Evolutionary conservation across 2,329 filamentous ascomycete genomes (phyloP).

Genomic region (Penicillium janthinellum): DNA sequence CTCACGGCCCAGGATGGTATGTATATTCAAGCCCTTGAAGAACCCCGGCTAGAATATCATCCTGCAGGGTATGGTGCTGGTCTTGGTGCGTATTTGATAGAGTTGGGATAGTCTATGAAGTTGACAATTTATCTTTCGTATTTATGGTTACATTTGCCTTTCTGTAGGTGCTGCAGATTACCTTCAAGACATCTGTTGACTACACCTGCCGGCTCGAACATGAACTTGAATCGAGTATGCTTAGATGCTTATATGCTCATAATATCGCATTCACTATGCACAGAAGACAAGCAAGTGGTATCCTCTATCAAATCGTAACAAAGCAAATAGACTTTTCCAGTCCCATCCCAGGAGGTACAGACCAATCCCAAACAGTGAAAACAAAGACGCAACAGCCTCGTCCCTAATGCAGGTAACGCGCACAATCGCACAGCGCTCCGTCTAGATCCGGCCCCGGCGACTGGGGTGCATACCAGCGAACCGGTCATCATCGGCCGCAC

Average conservation of each 20-base stretch:
- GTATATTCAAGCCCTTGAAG: not conserved
- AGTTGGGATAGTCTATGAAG: not conserved
- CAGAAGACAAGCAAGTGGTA: conserved; percentile 10
- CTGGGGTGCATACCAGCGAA: conserved; percentile 48
- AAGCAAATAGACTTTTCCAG: conserved; percentile 6
- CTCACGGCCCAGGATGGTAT: not conserved
- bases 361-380: conserved; percentile 18
- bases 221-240: not conserved
- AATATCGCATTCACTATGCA: conserved; percentile 10
- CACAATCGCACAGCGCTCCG: too few relatives aligned
- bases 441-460: conserved; percentile 39
- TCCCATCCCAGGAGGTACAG: conserved; percentile 1
- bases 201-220: not conserved
- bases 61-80: not conserved
- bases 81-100: not conserved
- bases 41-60: not conserved
- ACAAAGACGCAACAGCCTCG: not conserved
- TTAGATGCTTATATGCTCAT: conserved; percentile 9
- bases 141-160: too few relatives aligned
- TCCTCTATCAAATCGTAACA: conserved; percentile 11
- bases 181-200: not conserved
- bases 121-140: not conserved
- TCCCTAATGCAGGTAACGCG: too few relatives aligned
- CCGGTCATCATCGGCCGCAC: conserved; percentile 25
- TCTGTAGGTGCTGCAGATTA: too few relatives aligned